A percentile compares a stretch with the other conserved stretches of the same genome.
These are phyloP conservation scores for Punica granatum DNA, from an alignment of 345 rosid genomes.

Conservation along the genomic window DNA sequence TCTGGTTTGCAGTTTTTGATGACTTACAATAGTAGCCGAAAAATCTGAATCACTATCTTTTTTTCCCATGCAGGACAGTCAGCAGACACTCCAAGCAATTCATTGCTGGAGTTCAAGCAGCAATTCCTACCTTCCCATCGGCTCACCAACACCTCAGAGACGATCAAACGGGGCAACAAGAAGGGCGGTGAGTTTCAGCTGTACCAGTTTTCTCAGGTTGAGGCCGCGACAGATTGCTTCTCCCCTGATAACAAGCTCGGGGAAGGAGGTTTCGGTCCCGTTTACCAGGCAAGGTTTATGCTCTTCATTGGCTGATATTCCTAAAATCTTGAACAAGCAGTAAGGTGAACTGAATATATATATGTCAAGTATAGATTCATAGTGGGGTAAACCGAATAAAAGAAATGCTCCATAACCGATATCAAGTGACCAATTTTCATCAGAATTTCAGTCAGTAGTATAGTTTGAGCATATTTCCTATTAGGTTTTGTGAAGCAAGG, in stretches of 20 bases:
- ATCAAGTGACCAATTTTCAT: too few species aligned
- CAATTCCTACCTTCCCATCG: neutral
- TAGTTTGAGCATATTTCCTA: too few species aligned
- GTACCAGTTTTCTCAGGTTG: constrained; percentile 23
- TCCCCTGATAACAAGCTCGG: constrained; percentile 32
- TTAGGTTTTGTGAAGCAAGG: too few species aligned
- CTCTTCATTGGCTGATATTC: neutral
- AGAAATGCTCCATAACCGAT: too few species aligned
- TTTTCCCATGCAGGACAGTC: constrained; percentile 1
- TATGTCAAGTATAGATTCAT: too few species aligned
- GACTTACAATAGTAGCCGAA: neutral
- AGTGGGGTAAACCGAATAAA: too few species aligned
- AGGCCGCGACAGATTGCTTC: constrained; percentile 24
- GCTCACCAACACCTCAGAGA: neutral
- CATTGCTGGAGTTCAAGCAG: constrained; percentile 1
- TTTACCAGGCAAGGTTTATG: constrained; percentile 28
- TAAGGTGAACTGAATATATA: too few species aligned
- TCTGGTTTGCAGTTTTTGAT: neutral
- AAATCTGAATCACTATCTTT: neutral
- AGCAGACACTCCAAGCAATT: neutral
- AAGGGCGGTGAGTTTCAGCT: constrained; percentile 25
- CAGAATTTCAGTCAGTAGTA: too few species aligned
- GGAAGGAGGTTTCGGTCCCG: constrained; percentile 40
- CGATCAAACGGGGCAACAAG: neutral
- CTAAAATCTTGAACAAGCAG: too few species aligned